phyloP scores from a whole-genome alignment of 2,329 filamentous ascomycete species.

The Penicillium sp. region DNA sequence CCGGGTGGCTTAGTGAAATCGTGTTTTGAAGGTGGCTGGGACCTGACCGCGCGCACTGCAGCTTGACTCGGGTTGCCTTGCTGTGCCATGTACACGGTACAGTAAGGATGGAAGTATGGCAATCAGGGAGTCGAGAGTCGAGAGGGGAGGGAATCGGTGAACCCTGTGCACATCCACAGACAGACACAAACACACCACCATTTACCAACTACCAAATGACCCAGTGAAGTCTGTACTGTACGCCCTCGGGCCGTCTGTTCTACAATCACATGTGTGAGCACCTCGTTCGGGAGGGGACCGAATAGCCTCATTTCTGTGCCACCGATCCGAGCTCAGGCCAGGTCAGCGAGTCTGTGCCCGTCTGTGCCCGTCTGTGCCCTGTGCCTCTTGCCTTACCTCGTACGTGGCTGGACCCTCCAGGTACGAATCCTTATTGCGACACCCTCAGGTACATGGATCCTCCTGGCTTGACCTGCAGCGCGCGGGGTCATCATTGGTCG shows the following conservation, averaged over 20 bases:
- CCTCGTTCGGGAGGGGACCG: constrained; percentile 8
- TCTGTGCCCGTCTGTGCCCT: neutral
- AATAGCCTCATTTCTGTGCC: constrained; percentile 18
- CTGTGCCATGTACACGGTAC: constrained; percentile 5
- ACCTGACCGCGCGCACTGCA: constrained; percentile 9
- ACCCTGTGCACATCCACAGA: no score
- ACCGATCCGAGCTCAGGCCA: neutral
- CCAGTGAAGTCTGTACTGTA: neutral
- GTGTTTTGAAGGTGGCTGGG: constrained; percentile 17
- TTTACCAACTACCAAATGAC: neutral
- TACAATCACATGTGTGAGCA: constrained; percentile 6
- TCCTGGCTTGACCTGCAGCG: constrained; percentile 17
- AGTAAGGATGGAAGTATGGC: no score
- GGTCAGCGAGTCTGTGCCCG: neutral
- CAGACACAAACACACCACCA: no score
- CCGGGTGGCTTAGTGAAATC: constrained; percentile 4
- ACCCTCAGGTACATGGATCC: constrained; percentile 25
- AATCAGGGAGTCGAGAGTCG: no score
- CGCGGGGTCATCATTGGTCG: constrained; percentile 15
- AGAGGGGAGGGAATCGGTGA: no score
- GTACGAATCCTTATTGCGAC: constrained; percentile 14
- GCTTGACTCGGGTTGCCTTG: constrained; percentile 14
- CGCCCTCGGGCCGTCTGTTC: neutral
- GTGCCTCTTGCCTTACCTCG: neutral
- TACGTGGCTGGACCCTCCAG: constrained; percentile 22